These are phyloP conservation scores for Cyberlindnera veronae DNA, from an alignment of 805 yeast genomes.

Conservation along the genomic window DNA sequence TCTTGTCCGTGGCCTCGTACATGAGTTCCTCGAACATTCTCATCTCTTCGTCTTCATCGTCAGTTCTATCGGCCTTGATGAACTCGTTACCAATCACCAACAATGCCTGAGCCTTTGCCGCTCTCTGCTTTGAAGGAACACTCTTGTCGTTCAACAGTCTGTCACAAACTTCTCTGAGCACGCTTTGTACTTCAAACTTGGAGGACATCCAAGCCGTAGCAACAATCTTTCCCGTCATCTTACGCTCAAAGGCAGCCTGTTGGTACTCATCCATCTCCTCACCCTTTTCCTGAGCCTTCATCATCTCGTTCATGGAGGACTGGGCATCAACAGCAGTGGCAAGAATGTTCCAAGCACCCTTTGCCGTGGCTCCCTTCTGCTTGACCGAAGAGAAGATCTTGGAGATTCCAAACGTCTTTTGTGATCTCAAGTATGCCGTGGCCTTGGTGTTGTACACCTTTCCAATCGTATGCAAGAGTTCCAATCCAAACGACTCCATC, in stretches of 20 bases:
- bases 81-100: slow-evolving; percentile 69
- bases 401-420: slow-evolving; percentile 81
- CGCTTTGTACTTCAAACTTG: slow-evolving; percentile 75
- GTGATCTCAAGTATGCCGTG: slow-evolving; percentile 65
- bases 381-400: slow-evolving; percentile 78
- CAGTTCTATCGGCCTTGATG: slow-evolving; percentile 62
- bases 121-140: slow-evolving; percentile 57
- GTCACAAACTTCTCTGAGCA: slow-evolving; percentile 80
- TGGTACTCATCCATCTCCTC: slow-evolving; percentile 51
- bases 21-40: slow-evolving; percentile 87
- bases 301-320: slow-evolving; percentile 67
- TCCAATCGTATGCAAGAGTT: slow-evolving; percentile 81
- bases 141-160: slow-evolving; percentile 66
- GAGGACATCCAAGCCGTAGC: slow-evolving; percentile 97
- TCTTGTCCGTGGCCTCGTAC: slow-evolving; percentile 61
- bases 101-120: slow-evolving; percentile 77
- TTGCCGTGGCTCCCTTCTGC: slow-evolving; percentile 79
- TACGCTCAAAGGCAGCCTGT: slow-evolving; percentile 74
- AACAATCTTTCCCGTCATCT: slow-evolving; percentile 81
- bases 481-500: slow-evolving; percentile 93
- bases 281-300: slow-evolving; percentile 60
- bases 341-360: slow-evolving; percentile 78
- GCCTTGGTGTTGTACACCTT: slow-evolving; percentile 74
- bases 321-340: slow-evolving; percentile 89
- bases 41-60: slow-evolving; percentile 91